A percentile compares a stretch with the other conserved stretches of the same genome.
Conservation (phyloP, 257 asterid genomes). For the Primulina eburnea region DNA sequence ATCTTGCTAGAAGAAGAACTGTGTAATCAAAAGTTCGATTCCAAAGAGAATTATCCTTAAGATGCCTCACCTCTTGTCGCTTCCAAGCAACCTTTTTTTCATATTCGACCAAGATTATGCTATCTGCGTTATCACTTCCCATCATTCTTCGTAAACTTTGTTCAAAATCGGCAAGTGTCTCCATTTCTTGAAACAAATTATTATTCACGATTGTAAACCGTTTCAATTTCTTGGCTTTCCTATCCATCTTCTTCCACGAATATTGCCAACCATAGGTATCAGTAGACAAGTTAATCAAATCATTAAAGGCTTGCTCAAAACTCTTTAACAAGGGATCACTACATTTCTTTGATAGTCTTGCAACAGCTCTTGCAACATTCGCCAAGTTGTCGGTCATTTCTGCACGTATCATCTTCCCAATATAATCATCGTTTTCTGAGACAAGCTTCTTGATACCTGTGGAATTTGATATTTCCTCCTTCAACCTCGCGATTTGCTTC, state of each 20-base stretch:
- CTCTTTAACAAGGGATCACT: constrained; percentile 64
- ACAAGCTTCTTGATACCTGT: constrained; percentile 60
- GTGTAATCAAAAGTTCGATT: constrained; percentile 69
- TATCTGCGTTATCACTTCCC: constrained; percentile 48
- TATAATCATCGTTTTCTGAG: constrained; percentile 67
- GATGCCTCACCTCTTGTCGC: constrained; percentile 69
- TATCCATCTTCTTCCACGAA: constrained; percentile 70
- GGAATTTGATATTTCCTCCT: constrained; percentile 66
- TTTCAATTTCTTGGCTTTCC: constrained; percentile 73
- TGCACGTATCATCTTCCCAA: constrained; percentile 54
- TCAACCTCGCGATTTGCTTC: constrained; percentile 58
- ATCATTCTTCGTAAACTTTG: constrained; percentile 72
- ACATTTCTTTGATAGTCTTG: constrained; percentile 73
- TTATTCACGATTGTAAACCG: constrained; percentile 45
- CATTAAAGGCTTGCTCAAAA: constrained; percentile 73
- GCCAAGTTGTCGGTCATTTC: constrained; percentile 67
- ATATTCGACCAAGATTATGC: constrained; percentile 69
- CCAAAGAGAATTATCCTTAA: constrained; percentile 74
- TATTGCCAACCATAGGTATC: constrained; percentile 71
- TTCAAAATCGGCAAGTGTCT: constrained; percentile 73
- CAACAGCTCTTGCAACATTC: constrained; percentile 58
- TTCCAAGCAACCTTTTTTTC: constrained; percentile 79
- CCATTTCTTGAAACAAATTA: constrained; percentile 80
- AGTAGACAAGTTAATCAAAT: constrained; percentile 44
- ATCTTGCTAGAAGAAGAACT: constrained; percentile 68